A percentile compares a stretch with the other conserved stretches of the same genome.
Evolutionary conservation across 1,284 basidiomycete species (phyloP).

Genomic region (Puccinia sorghi): DNA sequence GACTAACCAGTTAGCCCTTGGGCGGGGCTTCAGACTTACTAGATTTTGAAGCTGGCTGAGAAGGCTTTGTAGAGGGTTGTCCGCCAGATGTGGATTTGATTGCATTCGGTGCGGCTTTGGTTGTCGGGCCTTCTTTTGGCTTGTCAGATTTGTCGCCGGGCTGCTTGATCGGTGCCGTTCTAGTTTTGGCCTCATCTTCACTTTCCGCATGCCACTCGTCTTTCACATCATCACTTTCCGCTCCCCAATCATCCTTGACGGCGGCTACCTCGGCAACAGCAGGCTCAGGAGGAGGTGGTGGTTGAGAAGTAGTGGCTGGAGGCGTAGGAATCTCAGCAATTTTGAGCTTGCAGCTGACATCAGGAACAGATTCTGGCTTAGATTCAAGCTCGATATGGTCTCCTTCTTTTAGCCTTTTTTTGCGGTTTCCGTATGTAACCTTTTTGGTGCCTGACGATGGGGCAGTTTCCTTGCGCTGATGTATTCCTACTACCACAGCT

Average conservation of each 20-base stretch:
- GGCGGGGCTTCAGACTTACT: slow-evolving; percentile 59
- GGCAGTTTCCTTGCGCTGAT: slow-evolving; percentile 63
- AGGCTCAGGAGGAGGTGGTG: slow-evolving; percentile 60
- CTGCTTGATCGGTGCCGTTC: slow-evolving; percentile 14
- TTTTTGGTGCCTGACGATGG: slow-evolving; percentile 65
- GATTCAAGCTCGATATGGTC: slow-evolving; percentile 46
- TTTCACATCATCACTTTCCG: slow-evolving; percentile 65
- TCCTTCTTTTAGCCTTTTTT: slow-evolving; percentile 63
- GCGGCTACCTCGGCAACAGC: slow-evolving; percentile 60
- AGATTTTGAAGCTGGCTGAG: slow-evolving; percentile 55
- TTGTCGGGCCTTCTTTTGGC: slow-evolving; percentile 51
- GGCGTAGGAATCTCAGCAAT: slow-evolving; percentile 17
- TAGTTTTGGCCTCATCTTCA: slow-evolving; percentile 52
- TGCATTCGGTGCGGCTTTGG: slow-evolving; percentile 40
- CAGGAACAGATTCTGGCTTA: slow-evolving; percentile 47
- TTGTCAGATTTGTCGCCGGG: slow-evolving; percentile 51
- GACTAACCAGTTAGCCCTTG: slow-evolving; percentile 51
- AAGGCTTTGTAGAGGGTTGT: slow-evolving; percentile 50
- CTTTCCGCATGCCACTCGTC: slow-evolving; percentile 58
- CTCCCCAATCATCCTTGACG: slow-evolving; percentile 83
- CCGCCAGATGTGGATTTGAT: slow-evolving; percentile 25
- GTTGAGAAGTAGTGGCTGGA: slow-evolving; percentile 3
- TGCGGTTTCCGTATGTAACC: slow-evolving; percentile 77
- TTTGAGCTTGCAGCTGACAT: slow-evolving; percentile 41
- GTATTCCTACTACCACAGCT: slow-evolving; percentile 80